Percentiles rank a stretch among this genome's conserved stretches.
Evolutionary conservation across 1,139 yeast genomes (phyloP).

Genomic region (Kodamaea arcana): DNA sequence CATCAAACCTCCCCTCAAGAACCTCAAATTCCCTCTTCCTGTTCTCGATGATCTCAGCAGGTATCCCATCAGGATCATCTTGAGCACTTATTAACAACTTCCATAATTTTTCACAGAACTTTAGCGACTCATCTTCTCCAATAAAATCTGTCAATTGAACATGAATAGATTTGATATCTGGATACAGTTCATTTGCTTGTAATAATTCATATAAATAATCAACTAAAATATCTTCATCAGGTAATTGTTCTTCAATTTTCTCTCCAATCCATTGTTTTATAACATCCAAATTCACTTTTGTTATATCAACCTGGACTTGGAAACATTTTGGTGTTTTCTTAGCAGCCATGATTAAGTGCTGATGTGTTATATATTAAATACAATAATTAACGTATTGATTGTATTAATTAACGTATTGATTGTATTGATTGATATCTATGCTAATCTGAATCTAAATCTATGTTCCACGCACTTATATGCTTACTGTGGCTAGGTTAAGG

Average conservation of each 20-base stretch:
- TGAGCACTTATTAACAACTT: conserved; percentile 36
- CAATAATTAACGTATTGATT: no score
- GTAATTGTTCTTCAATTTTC: conserved; percentile 28
- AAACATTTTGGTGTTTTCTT: conserved; percentile 12
- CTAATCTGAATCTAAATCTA: no score
- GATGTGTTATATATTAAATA: no score
- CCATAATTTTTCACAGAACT: conserved; percentile 40
- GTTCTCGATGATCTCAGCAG: conserved; percentile 24
- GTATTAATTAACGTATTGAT: no score
- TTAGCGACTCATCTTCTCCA: conserved; percentile 30
- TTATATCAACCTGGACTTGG: conserved; percentile 24
- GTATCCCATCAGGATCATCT: conserved; percentile 37
- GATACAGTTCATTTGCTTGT: conserved; percentile 18
- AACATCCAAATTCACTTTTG: conserved; percentile 31
- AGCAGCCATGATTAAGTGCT: no score
- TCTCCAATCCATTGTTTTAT: conserved; percentile 34
- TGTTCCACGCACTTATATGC: no score
- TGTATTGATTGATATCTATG: no score
- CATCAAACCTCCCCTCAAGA: no score
- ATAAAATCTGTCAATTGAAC: conserved; percentile 38
- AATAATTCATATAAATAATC: conserved; percentile 39
- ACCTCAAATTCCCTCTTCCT: conserved; percentile 10
- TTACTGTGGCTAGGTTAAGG: no score
- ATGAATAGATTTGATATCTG: conserved; percentile 33
- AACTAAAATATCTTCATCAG: conserved; percentile 46